A percentile compares a stretch with the other conserved stretches of the same genome.
phyloP scores from a whole-genome alignment of 2,329 filamentous ascomycete genomes.

The Waltergamsia citrina region DNA sequence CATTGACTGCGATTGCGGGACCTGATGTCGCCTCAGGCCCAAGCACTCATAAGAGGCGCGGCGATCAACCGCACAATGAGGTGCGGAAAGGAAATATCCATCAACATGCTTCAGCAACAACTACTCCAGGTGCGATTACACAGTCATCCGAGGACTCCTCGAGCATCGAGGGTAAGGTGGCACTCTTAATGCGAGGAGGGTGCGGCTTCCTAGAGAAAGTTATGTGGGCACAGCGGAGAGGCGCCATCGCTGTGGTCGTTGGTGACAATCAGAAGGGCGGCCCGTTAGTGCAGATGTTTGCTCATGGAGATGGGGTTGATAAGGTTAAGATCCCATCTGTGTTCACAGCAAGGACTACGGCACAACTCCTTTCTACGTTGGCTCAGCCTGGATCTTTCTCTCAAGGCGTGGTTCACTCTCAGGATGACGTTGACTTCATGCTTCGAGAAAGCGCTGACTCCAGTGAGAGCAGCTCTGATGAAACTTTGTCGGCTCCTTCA shows the following conservation, averaged over 20 bases:
- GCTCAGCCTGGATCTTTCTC: slow-evolving; percentile 61
- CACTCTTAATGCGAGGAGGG: slow-evolving; percentile 81
- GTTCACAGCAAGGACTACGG: slow-evolving; percentile 91
- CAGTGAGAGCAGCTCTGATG: no score
- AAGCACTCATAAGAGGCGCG: slow-evolving; percentile 55
- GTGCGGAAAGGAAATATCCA: slow-evolving; percentile 15
- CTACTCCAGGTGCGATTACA: slow-evolving; percentile 69
- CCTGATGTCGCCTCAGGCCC: slow-evolving; percentile 25
- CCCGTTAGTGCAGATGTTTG: slow-evolving; percentile 93
- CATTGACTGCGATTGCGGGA: slow-evolving; percentile 8
- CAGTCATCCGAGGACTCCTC: slow-evolving; percentile 85
- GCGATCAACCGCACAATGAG: slow-evolving; percentile 65
- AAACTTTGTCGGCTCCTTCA: slow-evolving; percentile 12
- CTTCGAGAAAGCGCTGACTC: no score
- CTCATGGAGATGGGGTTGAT: slow-evolving; percentile 80
- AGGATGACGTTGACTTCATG: no score
- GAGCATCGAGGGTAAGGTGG: slow-evolving; percentile 92
- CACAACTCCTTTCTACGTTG: slow-evolving; percentile 82
- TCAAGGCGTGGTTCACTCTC: no score
- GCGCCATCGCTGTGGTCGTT: slow-evolving; percentile 82
- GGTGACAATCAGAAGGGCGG: slow-evolving; percentile 88
- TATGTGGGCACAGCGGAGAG: slow-evolving; percentile 90
- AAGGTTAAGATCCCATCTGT: slow-evolving; percentile 90
- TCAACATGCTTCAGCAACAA: slow-evolving; percentile 17
- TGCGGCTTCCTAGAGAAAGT: slow-evolving; percentile 97